phyloP scores from a whole-genome alignment of 2,329 filamentous ascomycete genomes.

The Chaetomiaceae sp. region DNA sequence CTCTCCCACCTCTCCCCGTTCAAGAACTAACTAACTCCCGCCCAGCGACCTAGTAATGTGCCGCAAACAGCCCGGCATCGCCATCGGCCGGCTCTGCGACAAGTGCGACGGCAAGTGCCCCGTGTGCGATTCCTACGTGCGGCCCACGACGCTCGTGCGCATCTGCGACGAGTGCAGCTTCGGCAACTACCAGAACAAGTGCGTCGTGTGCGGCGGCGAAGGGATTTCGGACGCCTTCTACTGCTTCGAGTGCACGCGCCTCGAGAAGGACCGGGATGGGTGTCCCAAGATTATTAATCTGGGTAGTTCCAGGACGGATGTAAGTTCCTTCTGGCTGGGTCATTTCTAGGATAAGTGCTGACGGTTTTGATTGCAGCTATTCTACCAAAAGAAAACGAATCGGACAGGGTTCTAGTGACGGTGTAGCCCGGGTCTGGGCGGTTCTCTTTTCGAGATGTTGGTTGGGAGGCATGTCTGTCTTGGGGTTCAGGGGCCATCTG shows the following conservation, averaged over 20 bases:
- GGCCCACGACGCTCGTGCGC: constrained; percentile 91
- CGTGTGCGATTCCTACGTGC: constrained; percentile 98
- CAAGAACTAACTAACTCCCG: constrained; percentile 27
- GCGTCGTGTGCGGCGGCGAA: constrained; percentile 96
- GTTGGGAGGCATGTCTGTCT: not conserved
- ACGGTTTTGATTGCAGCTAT: constrained; percentile 41
- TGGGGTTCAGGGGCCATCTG: not conserved
- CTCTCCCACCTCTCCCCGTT: constrained; percentile 5
- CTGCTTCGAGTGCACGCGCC: constrained; percentile 95
- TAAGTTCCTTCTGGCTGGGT: constrained; percentile 40
- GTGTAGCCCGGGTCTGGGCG: constrained; percentile 48
- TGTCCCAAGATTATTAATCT: constrained; percentile 99
- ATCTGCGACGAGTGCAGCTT: constrained; percentile 99
- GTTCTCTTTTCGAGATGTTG: not conserved
- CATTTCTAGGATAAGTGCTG: constrained; percentile 22
- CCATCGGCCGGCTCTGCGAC: constrained; percentile 97
- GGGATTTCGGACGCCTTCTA: constrained; percentile 98
- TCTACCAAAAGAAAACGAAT: constrained; percentile 66
- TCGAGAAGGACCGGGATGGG: constrained; percentile 95
- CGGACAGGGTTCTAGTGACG: constrained; percentile 46
- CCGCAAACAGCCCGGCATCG: constrained; percentile 95
- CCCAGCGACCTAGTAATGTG: constrained; percentile 96
- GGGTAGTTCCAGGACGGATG: constrained; percentile 90
- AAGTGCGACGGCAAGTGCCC: constrained; percentile 99
- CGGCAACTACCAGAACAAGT: constrained; percentile 99